Evolutionary conservation across 441 rosid species (phyloP), one percentile per base, ranked within the genome.

Genomic region (Bruguiera hainesii): DNA sequence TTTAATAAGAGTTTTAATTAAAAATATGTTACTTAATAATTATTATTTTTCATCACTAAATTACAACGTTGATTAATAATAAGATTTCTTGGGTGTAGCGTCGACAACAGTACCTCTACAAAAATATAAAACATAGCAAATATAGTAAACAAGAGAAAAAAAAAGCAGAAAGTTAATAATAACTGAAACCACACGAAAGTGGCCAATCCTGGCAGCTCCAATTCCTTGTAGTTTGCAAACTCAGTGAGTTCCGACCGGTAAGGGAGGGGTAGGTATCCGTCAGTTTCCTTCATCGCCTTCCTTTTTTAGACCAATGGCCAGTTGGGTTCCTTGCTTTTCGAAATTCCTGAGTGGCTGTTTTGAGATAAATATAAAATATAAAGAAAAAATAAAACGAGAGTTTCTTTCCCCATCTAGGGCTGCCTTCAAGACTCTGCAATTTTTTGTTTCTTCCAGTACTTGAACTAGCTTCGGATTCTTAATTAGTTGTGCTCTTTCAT

Each of bases 391-490:
- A 39, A 39, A 39, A 39, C 18, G 64, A 33, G 53, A n/a, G 62
- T 52, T 30, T 30, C 0, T n/a, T 26, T 55, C 18, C 20, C 23
- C 56, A 46, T 69, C 70, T 73, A 74, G 76, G 83, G 83, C 59
- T 73, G 50, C 58, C 26, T 67, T 57, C 21, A 53, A 46, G 63
- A 33, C 65, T 63, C 56, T 51, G 31, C 15, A 5, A 20, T 56
- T 23, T 1, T 11, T 0, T 19, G 61, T 21, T 25, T 10, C 29
- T 19, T 19, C 6, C 21, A 6, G 71, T 53, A 20, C 29, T 3
- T 7, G 15, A 0, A 6, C 31, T 4, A 37, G 18, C 25, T 23
- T 35, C 28, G 9, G 55, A 46, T 66, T 58, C 66, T 56, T 73
- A 13, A 33, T 68, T 48, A 53, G 11, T 52, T 20, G 0, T 21